Percentiles rank a stretch among this genome's conserved stretches.
phyloP scores from a whole-genome alignment of 139 green algal genomes.

The Chlamydomonas schloesseri region DNA sequence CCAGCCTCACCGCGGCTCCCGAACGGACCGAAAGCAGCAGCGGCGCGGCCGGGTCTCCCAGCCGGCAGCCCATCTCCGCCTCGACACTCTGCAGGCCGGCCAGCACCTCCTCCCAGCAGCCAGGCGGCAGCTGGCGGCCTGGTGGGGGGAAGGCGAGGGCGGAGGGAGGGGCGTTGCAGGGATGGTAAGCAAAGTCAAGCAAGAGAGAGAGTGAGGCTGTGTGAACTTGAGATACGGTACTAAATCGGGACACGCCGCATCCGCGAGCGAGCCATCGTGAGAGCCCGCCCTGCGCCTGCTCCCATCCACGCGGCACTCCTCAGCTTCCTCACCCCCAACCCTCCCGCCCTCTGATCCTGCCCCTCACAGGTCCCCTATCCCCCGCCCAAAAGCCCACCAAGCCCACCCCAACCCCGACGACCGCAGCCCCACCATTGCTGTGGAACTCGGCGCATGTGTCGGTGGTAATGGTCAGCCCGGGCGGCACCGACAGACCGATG shows the following conservation, averaged over 20 bases:
- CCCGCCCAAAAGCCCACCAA: too few species aligned
- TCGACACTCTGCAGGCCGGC: conserved; percentile 75
- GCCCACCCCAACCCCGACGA: not conserved
- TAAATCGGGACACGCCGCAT: not conserved
- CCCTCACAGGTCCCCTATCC: too few species aligned
- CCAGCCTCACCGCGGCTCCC: conserved; percentile 79
- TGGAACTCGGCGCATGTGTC: conserved; percentile 85
- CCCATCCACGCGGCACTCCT: too few species aligned
- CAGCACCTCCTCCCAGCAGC: conserved; percentile 76
- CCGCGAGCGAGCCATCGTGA: too few species aligned
- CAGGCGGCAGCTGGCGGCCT: conserved; percentile 51
- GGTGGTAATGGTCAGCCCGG: conserved; percentile 93
- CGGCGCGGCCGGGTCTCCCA: conserved; percentile 78
- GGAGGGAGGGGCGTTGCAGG: not conserved
- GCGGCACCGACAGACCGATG: conserved; percentile 89
- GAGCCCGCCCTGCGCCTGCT: too few species aligned
- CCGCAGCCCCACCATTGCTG: conserved; percentile 50
- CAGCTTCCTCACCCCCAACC: too few species aligned
- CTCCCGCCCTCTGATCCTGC: too few species aligned
- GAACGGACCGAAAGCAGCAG: conserved; percentile 91
- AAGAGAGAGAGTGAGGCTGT: not conserved
- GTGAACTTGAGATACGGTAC: too few species aligned
- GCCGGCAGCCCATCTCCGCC: conserved; percentile 70
- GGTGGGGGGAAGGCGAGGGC: not conserved
- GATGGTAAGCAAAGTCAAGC: not conserved